These are phyloP conservation scores for Polytrichum formosum DNA, from an alignment of 225 moss, liverwort and hornwort genomes.

Conservation along the genomic window DNA sequence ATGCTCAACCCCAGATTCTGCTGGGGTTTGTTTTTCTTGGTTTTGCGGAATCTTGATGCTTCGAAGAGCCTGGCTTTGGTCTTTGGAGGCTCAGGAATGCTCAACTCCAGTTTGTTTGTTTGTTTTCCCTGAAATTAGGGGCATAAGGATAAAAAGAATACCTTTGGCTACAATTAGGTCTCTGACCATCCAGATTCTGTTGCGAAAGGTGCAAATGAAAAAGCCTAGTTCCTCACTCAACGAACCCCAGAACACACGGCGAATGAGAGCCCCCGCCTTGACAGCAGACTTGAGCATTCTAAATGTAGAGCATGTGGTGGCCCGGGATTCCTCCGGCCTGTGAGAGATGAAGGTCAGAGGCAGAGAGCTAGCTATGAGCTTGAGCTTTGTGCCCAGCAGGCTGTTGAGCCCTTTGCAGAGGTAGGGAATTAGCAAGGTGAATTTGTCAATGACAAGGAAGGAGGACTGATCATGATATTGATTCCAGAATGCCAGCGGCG, in stretches of 20 bases:
- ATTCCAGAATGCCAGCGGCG: too few species aligned
- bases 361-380: conserved; percentile 18
- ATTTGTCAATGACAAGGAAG: conserved; percentile 6
- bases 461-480: conserved; percentile 8
- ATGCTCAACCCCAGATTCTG: too few species aligned
- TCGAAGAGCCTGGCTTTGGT: too few species aligned
- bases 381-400: conserved; percentile 18
- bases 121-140: too few species aligned
- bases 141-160: neutral
- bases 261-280: conserved; percentile 29
- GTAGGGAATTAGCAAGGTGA: neutral
- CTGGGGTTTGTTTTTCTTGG: too few species aligned
- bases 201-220: conserved; percentile 24
- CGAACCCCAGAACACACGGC: conserved; percentile 21
- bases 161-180: conserved; percentile 6
- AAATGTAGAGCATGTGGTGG: conserved; percentile 23
- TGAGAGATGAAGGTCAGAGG: conserved; percentile 10
- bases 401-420: conserved; percentile 7
- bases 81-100: too few species aligned
- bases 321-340: conserved; percentile 9
- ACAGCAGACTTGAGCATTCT: conserved; percentile 34
- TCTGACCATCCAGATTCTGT: conserved; percentile 35
- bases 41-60: too few species aligned
- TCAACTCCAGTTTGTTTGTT: too few species aligned
- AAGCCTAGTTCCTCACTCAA: conserved; percentile 23